Percentiles rank a stretch among this genome's conserved stretches.
Conservation (phyloP, 192 early-diverging fungal species). For the Thamnidium elegans region DNA sequence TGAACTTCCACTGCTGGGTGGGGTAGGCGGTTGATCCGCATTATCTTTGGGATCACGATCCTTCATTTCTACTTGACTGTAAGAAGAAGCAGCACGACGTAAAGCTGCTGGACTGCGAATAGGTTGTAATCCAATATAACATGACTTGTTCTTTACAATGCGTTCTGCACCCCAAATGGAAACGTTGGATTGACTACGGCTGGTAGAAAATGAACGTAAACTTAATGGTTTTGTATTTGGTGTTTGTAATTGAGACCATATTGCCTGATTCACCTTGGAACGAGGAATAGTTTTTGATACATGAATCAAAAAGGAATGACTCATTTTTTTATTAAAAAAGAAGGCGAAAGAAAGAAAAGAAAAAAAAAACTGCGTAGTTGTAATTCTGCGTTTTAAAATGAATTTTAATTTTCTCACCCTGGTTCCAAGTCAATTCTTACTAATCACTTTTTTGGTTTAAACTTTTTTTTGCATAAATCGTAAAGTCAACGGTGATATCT, state of each 20-base stretch:
- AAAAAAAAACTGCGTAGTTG: neutral
- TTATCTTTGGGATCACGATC: constrained; percentile 32
- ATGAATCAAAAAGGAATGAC: constrained; percentile 29
- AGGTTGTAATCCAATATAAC: constrained; percentile 26
- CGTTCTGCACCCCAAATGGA: constrained; percentile 34
- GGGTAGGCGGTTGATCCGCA: constrained; percentile 18
- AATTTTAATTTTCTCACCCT: no score
- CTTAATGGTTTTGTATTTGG: neutral
- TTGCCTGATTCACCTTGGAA: constrained; percentile 20
- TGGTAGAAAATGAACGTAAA: constrained; percentile 10
- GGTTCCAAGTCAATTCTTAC: no score
- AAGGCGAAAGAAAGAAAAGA: neutral
- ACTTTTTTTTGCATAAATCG: no score
- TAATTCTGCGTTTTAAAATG: no score
- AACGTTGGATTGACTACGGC: constrained; percentile 1
- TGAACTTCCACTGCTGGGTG: neutral
- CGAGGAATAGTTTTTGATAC: constrained; percentile 39
- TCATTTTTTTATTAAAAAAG: constrained; percentile 15
- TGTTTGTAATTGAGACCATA: constrained; percentile 20
- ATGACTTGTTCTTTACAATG: constrained; percentile 22
- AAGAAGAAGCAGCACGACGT: constrained; percentile 11
- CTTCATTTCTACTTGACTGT: neutral
- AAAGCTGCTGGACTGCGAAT: constrained; percentile 17
- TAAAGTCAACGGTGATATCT: no score
- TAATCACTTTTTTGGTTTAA: no score